Conservation (phyloP, 148 eudicot genomes). For the Linanthus parryae region DNA sequence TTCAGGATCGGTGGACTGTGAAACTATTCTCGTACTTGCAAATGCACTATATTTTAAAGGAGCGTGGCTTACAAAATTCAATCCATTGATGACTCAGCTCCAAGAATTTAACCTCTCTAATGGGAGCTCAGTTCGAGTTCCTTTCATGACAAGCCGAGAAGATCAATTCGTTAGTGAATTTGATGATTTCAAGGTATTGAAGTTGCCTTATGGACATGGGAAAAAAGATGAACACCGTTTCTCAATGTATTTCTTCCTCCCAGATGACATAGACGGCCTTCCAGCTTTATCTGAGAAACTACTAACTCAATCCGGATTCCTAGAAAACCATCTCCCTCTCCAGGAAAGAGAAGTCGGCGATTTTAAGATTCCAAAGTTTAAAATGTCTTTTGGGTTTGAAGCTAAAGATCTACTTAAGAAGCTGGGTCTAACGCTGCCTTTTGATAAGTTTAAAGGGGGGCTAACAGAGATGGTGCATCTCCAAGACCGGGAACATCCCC, state of each 20-base stretch:
- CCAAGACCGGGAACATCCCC: conserved; percentile 29
- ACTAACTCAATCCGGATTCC: conserved; percentile 46
- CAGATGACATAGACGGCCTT: conserved; percentile 69
- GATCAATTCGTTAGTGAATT: conserved; percentile 37
- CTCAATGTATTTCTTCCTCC: conserved; percentile 78
- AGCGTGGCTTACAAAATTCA: conserved; percentile 66
- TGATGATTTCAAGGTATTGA: conserved; percentile 67
- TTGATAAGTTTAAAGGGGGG: conserved; percentile 51
- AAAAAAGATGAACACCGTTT: conserved; percentile 68
- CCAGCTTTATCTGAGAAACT: conserved; percentile 41
- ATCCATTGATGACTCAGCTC: conserved; percentile 50
- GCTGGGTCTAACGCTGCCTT: conserved; percentile 52
- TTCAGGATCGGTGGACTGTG: conserved; percentile 53
- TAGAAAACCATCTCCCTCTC: conserved; percentile 46
- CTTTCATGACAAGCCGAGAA: conserved; percentile 87
- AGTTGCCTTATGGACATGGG: conserved; percentile 66
- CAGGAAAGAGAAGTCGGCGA: conserved; percentile 47
- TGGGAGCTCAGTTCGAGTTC: conserved; percentile 56
- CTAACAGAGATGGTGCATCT: conserved; percentile 75
- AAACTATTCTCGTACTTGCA: conserved; percentile 71
- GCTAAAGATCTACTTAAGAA: conserved; percentile 57
- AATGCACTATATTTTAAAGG: conserved; percentile 90
- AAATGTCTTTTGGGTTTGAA: conserved; percentile 73
- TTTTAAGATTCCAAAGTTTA: conserved; percentile 65
- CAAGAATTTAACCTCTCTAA: conserved; percentile 58